phyloP scores from a whole-genome alignment of 345 rosid genomes.

The Citrus reticulata region DNA sequence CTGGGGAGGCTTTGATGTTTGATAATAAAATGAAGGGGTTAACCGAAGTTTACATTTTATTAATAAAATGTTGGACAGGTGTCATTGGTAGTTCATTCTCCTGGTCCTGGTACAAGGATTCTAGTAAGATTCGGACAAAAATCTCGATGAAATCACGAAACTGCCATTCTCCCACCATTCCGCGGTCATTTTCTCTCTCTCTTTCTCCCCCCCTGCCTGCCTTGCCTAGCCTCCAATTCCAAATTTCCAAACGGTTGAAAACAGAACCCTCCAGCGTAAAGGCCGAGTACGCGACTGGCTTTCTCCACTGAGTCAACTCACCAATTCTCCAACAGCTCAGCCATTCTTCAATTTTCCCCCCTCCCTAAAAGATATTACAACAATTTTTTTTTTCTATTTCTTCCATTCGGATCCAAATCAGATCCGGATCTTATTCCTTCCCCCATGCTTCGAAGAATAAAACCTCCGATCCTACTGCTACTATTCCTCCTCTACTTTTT shows the following conservation, averaged over 20 bases:
- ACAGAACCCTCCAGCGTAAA: neutral
- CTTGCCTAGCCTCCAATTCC: neutral
- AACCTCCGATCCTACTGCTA: constrained; percentile 26
- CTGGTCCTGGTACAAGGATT: no score
- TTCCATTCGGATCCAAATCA: constrained; percentile 24
- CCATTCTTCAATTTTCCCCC: neutral
- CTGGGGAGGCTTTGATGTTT: neutral
- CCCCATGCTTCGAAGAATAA: constrained; percentile 39
- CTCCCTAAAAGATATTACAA: no score
- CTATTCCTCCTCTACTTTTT: constrained; percentile 34
- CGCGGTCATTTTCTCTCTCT: neutral
- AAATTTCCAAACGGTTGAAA: neutral
- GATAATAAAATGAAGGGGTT: neutral
- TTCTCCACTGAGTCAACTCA: neutral
- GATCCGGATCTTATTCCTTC: constrained; percentile 16
- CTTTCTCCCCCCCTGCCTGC: neutral
- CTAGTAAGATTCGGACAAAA: neutral
- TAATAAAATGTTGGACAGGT: no score
- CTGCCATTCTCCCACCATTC: neutral
- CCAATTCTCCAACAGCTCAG: neutral
- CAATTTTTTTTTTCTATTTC: neutral
- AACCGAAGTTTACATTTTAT: no score
- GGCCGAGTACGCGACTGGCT: neutral
- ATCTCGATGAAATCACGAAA: neutral
- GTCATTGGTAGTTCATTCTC: no score